Evolutionary conservation across 2,329 filamentous ascomycete genomes (phyloP).

Genomic region (Calycina herbarum): DNA sequence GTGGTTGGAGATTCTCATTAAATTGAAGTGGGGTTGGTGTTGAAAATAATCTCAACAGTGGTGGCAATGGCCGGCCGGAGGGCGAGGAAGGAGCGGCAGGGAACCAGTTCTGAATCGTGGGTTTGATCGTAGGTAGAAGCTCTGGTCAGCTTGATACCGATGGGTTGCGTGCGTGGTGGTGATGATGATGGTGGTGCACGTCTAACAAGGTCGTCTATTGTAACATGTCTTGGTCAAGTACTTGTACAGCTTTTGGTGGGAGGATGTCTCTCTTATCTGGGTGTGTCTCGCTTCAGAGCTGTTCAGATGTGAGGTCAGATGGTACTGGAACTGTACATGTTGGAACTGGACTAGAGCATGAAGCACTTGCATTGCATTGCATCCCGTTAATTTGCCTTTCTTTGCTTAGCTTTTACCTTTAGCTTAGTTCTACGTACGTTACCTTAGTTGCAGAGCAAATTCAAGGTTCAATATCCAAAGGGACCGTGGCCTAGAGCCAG

Average conservation of each 20-base stretch:
- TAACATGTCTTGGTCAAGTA: not conserved
- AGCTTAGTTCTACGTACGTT: too few relatives aligned
- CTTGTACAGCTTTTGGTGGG: not conserved
- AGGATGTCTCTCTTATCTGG: too few relatives aligned
- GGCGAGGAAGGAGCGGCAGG: not conserved
- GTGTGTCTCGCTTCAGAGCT: too few relatives aligned
- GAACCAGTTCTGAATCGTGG: not conserved
- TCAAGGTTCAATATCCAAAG: too few relatives aligned
- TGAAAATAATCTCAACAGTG: not conserved
- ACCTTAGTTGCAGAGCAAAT: too few relatives aligned
- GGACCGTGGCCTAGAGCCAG: too few relatives aligned
- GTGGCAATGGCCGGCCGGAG: not conserved
- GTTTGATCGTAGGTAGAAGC: not conserved
- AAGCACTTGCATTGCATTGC: too few relatives aligned
- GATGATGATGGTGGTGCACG: not conserved
- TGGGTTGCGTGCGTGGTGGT: not conserved
- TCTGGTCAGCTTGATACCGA: not conserved
- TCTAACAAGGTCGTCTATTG: not conserved
- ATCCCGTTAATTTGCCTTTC: too few relatives aligned
- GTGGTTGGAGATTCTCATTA: not conserved
- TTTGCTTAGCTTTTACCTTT: too few relatives aligned
- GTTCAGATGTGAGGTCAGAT: too few relatives aligned
- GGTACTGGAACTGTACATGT: too few relatives aligned
- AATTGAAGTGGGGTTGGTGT: not conserved
- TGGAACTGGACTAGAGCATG: too few relatives aligned